Percentiles rank a stretch among this genome's conserved stretches.
Evolutionary conservation across 768 basidiomycete species (phyloP).

Genomic region (Leccinum truebloodii): DNA sequence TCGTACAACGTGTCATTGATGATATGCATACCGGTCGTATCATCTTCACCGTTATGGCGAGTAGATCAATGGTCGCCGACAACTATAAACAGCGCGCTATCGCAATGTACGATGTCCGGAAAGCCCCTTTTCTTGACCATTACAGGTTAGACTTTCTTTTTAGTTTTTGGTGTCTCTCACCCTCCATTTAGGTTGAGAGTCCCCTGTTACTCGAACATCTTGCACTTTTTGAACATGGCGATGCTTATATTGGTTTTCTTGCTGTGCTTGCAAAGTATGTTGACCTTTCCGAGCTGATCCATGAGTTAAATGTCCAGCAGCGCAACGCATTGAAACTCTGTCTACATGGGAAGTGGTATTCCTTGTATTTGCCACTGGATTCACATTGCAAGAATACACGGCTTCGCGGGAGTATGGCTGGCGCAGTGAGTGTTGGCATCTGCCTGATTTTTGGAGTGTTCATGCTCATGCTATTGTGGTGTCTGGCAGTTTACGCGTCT

Average conservation of each 20-base stretch:
- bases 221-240: conserved; percentile 80
- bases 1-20: conserved; percentile 85
- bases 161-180: background rate
- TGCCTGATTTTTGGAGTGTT: background rate
- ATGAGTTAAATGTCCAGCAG: conserved; percentile 38
- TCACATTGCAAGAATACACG: conserved; percentile 85
- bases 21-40: conserved; percentile 85
- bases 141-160: conserved; percentile 52
- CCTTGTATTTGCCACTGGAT: conserved; percentile 74
- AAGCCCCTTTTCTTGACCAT: conserved; percentile 78
- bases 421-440: conserved; percentile 61
- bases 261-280: conserved; percentile 72
- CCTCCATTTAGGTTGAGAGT: conserved; percentile 63
- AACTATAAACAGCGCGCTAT: conserved; percentile 83
- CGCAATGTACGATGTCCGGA: conserved; percentile 67
- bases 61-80: conserved; percentile 81
- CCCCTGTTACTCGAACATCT: conserved; percentile 72
- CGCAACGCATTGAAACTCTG: conserved; percentile 50
- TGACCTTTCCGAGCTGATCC: background rate
- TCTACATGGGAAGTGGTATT: conserved; percentile 72
- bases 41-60: conserved; percentile 60
- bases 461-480: conserved; percentile 9
- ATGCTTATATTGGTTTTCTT: conserved; percentile 68
- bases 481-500: conserved; percentile 69
- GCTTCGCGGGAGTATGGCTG: conserved; percentile 86